A percentile compares a stretch with the other conserved stretches of the same genome.
These are phyloP conservation scores for Elsinoe arachidis DNA, from an alignment of 2,329 filamentous ascomycete species.

Conservation along the genomic window DNA sequence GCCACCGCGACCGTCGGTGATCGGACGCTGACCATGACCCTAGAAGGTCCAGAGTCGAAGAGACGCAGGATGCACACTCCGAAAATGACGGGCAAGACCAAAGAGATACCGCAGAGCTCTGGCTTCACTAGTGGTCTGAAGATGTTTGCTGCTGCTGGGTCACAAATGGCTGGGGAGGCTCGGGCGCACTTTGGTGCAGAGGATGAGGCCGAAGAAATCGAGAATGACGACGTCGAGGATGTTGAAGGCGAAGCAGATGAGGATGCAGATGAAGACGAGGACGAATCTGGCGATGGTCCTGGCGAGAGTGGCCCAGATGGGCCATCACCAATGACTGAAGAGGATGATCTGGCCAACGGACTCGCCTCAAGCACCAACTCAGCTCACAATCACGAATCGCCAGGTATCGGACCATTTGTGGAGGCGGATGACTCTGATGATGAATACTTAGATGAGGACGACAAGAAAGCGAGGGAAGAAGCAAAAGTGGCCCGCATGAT, in stretches of 20 bases:
- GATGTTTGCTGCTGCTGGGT: constrained; percentile 49
- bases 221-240: constrained; percentile 19
- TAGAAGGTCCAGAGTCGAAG: constrained; percentile 48
- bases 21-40: constrained; percentile 54
- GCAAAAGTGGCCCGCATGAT: constrained; percentile 37
- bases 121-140: constrained; percentile 36
- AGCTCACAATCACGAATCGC: background rate
- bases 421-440: constrained; percentile 29
- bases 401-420: background rate
- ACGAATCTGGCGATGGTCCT: constrained; percentile 42
- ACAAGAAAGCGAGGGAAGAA: constrained; percentile 45
- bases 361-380: background rate
- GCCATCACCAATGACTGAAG: background rate
- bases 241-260: constrained; percentile 35
- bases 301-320: constrained; percentile 74
- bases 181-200: constrained; percentile 29
- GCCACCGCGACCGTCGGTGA: constrained; percentile 70
- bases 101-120: constrained; percentile 36
- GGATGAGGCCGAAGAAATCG: constrained; percentile 22
- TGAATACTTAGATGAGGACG: constrained; percentile 47
- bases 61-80: constrained; percentile 37
- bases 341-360: background rate
- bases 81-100: constrained; percentile 32
- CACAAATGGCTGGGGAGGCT: constrained; percentile 27
- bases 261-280: constrained; percentile 64